A percentile compares a stretch with the other conserved stretches of the same genome.
Conservation (phyloP, 441 rosid genomes). For the Mallotus japonicus region DNA sequence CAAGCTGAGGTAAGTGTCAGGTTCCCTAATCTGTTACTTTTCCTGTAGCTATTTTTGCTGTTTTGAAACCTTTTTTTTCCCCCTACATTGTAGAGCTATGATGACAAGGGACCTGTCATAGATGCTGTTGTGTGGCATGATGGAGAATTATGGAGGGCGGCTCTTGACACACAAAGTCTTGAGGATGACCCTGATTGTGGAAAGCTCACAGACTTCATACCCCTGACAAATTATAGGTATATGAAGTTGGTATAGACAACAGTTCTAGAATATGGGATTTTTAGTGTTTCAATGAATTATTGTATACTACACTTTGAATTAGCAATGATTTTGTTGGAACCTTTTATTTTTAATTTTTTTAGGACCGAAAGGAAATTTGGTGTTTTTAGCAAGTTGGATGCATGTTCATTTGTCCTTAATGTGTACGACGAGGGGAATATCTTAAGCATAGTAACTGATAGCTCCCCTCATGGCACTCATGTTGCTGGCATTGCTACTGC, state of each 20-base stretch:
- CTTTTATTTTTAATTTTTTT: constrained; percentile 18
- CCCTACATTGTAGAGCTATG: constrained; percentile 54
- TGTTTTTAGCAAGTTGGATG: constrained; percentile 92
- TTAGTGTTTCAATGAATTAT: neutral
- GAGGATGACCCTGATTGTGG: constrained; percentile 78
- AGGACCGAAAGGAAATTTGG: constrained; percentile 90
- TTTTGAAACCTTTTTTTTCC: constrained; percentile 13
- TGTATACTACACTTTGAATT: neutral
- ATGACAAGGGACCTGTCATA: constrained; percentile 91
- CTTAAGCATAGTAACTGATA: constrained; percentile 90
- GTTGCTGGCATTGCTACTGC: constrained; percentile 98
- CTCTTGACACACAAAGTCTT: constrained; percentile 88
- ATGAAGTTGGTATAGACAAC: constrained; percentile 11
- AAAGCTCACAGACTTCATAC: constrained; percentile 71
- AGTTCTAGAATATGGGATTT: neutral
- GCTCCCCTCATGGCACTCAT: constrained; percentile 98
- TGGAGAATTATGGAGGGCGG: constrained; percentile 93
- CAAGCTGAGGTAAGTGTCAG: constrained; percentile 72
- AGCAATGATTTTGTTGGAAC: constrained; percentile 23
- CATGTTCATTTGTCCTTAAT: constrained; percentile 81
- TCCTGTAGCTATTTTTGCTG: constrained; percentile 9
- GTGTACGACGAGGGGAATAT: constrained; percentile 82
- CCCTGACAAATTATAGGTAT: constrained; percentile 83
- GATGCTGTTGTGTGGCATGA: constrained; percentile 99
- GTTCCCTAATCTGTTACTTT: constrained; percentile 25